A percentile compares a stretch with the other conserved stretches of the same genome.
Conservation (phyloP, 129 eudicot genomes). For the Sambucus nigra region DNA sequence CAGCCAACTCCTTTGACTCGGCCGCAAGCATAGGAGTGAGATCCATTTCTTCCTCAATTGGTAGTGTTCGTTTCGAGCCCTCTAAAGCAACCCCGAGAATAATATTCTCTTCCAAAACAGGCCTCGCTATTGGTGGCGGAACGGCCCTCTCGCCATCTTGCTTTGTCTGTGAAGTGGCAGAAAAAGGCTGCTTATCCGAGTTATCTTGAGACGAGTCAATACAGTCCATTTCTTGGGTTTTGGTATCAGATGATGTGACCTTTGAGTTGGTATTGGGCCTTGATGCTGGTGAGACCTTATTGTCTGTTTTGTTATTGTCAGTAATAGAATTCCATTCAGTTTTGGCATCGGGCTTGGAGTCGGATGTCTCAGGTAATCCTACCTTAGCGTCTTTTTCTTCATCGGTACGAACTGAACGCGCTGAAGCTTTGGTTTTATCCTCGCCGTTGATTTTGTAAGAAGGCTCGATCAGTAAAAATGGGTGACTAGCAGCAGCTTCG, state of each 20-base stretch:
- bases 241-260: conserved; percentile 6
- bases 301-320: conserved; percentile 7
- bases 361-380: conserved; percentile 7
- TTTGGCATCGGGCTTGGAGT: conserved; percentile 7
- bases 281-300: conserved; percentile 13
- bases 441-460: conserved; percentile 42
- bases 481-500: conserved; percentile 35
- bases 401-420: conserved; percentile 26
- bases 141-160: conserved; percentile 24
- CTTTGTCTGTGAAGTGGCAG: conserved; percentile 15
- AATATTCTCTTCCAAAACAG: conserved; percentile 61
- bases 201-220: not conserved
- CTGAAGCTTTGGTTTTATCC: conserved; percentile 39
- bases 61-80: conserved; percentile 66
- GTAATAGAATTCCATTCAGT: conserved; percentile 2
- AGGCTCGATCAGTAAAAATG: conserved; percentile 50
- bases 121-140: conserved; percentile 13
- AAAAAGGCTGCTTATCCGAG: not conserved
- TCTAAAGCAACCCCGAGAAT: conserved; percentile 81
- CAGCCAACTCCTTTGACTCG: conserved; percentile 49
- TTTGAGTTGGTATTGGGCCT: conserved; percentile 21
- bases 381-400: conserved; percentile 34
- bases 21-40: conserved; percentile 13
- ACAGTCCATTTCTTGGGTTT: conserved; percentile 1
- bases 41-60: conserved; percentile 48